Evolutionary conservation across 148 eudicot genomes (phyloP).

Genomic region (Limonium bicolor): DNA sequence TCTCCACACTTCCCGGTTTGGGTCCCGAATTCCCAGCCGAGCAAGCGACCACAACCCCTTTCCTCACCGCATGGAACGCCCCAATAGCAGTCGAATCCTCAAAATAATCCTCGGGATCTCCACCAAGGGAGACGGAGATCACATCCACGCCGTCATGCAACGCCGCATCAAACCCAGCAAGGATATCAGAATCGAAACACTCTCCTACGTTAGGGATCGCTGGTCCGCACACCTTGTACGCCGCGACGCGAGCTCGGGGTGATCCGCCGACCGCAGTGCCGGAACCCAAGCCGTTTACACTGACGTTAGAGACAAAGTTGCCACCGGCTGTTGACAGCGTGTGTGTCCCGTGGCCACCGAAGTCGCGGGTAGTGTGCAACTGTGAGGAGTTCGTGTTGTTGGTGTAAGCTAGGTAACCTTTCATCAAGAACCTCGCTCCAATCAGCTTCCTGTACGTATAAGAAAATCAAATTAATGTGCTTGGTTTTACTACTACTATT

Average conservation of each 20-base stretch:
- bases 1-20: constrained; percentile 13
- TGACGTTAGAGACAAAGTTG: constrained; percentile 37
- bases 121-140: constrained; percentile 45
- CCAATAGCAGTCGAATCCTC: constrained; percentile 31
- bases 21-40: constrained; percentile 69
- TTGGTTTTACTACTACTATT: too few relatives aligned
- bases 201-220: constrained; percentile 1
- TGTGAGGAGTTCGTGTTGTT: neutral
- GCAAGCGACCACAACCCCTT: constrained; percentile 35
- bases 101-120: constrained; percentile 13
- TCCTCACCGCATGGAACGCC: constrained; percentile 40
- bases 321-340: constrained; percentile 71
- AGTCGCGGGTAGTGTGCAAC: constrained; percentile 37
- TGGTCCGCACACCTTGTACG: constrained; percentile 62
- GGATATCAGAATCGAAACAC: constrained; percentile 38
- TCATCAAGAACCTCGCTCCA: constrained; percentile 49
- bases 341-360: constrained; percentile 59
- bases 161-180: constrained; percentile 45
- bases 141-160: constrained; percentile 62
- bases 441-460: constrained; percentile 42
- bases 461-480: neutral
- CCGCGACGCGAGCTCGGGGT: constrained; percentile 54
- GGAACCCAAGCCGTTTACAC: constrained; percentile 14
- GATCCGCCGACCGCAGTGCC: constrained; percentile 77
- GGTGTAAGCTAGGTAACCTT: constrained; percentile 10